Evolutionary conservation across 306 rosid genomes (phyloP).

Genomic region (Malus fusca): DNA sequence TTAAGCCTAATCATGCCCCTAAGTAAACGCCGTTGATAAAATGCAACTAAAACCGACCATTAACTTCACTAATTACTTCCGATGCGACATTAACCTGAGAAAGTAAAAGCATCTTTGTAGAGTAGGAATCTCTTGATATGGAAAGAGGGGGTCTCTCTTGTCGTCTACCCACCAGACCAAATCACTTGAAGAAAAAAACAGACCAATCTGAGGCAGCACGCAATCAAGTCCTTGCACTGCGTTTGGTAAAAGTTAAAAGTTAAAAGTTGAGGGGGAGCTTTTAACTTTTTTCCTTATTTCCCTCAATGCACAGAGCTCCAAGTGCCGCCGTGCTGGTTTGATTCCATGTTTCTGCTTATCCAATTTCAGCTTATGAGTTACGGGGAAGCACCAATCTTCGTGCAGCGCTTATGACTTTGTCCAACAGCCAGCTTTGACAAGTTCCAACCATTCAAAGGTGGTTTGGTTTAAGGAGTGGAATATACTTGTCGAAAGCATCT

Average conservation of each 20-base stretch:
- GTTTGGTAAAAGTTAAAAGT: no score
- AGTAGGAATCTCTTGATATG: conserved; percentile 6
- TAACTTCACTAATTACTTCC: background rate
- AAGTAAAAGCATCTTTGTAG: background rate
- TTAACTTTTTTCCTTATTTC: background rate
- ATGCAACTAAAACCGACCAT: no score
- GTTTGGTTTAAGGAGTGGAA: no score
- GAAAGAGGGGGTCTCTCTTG: conserved; percentile 5
- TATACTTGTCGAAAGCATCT: no score
- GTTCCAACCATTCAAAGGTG: background rate
- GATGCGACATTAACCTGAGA: background rate
- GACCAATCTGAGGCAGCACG: background rate
- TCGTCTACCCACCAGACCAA: conserved; percentile 23
- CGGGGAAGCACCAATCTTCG: background rate
- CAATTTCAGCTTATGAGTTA: background rate
- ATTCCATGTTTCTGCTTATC: background rate
- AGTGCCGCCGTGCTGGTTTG: background rate
- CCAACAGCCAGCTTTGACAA: background rate
- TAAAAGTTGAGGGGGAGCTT: background rate
- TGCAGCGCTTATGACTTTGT: background rate
- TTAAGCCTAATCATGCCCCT: no score
- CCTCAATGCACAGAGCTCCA: background rate
- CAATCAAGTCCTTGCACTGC: background rate
- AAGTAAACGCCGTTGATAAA: no score
- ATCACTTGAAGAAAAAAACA: background rate